Conservation (phyloP, 2,329 filamentous ascomycete genomes). For the Fusarium hainanense region DNA sequence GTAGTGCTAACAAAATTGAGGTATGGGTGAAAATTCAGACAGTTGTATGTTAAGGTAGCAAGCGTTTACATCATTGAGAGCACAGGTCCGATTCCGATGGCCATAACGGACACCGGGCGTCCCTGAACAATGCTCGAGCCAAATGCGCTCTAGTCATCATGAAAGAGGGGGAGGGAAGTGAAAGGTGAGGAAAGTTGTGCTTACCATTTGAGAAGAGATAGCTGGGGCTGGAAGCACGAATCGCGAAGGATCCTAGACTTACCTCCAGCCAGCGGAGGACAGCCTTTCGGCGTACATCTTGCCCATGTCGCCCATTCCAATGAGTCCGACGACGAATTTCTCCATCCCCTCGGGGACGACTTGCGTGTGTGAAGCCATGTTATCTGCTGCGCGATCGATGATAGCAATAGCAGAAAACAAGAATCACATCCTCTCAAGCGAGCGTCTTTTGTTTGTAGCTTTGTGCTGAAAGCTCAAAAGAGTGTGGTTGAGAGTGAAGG, state of each 20-base stretch:
- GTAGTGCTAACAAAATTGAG: conserved; percentile 20
- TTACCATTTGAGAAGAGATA: conserved; percentile 31
- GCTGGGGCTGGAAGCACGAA: conserved; percentile 26
- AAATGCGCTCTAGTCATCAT: conserved; percentile 99
- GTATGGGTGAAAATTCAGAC: conserved; percentile 74
- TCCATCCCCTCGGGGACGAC: conserved; percentile 64
- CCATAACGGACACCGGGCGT: conserved; percentile 79
- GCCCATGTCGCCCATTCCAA: conserved; percentile 99
- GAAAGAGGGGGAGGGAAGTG: conserved; percentile 42
- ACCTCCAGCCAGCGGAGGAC: conserved; percentile 96
- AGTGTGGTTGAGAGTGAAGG: conserved; percentile 22
- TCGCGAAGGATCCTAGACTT: conserved; percentile 46
- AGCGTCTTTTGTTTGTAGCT: conserved; percentile 23
- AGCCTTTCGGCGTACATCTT: conserved; percentile 96
- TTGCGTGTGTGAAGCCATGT: conserved; percentile 46
- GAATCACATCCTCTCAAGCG: conserved; percentile 46
- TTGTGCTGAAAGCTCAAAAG: conserved; percentile 27
- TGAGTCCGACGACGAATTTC: conserved; percentile 86
- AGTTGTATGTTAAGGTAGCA: conserved; percentile 86
- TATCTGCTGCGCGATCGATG: conserved; percentile 42
- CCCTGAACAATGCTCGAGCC: conserved; percentile 93
- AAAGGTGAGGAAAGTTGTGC: conserved; percentile 33
- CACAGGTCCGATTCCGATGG: conserved; percentile 66
- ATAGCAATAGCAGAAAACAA: conserved; percentile 39
- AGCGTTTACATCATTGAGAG: conserved; percentile 98